These are phyloP conservation scores for Acanthamoeba castellanii DNA, from an alignment of 208 protist species.

Conservation along the genomic window DNA sequence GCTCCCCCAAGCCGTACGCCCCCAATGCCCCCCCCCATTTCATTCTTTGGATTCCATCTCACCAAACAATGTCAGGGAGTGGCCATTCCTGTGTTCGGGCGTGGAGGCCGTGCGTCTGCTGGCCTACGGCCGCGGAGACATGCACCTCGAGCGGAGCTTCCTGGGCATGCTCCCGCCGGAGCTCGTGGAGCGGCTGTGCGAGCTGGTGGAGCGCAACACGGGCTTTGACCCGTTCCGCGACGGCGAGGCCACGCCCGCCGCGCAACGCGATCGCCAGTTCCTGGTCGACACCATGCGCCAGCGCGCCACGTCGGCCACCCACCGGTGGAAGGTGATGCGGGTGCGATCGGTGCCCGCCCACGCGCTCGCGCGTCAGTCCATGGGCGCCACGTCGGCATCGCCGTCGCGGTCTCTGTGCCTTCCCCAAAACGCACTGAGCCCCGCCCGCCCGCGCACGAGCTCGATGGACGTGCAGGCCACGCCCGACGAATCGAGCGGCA, in stretches of 20 bases:
- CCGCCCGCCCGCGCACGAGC: too few relatives aligned
- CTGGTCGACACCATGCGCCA: background rate
- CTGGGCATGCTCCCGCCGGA: slow-evolving; percentile 6
- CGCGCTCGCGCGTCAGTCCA: too few relatives aligned
- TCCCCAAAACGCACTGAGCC: too few relatives aligned
- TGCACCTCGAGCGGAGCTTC: background rate
- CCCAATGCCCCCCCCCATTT: too few relatives aligned
- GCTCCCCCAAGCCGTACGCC: too few relatives aligned
- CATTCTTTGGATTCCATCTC: too few relatives aligned
- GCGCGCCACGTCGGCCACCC: background rate
- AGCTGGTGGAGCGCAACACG: background rate
- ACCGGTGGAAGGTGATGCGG: slow-evolving; percentile 3
- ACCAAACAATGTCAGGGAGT: too few relatives aligned
- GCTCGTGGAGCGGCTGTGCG: too few relatives aligned
- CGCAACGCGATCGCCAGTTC: background rate
- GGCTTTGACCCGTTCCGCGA: slow-evolving; percentile 6
- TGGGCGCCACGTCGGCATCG: background rate
- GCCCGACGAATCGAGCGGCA: too few relatives aligned
- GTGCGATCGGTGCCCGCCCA: background rate
- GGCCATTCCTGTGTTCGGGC: background rate
- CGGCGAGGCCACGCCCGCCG: background rate
- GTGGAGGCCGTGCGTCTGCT: background rate
- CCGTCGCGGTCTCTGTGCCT: background rate
- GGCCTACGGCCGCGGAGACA: background rate
- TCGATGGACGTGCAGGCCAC: too few relatives aligned